Evolutionary conservation across 148 eudicot species (phyloP).

Genomic region (Vaccinium corymbosum): DNA sequence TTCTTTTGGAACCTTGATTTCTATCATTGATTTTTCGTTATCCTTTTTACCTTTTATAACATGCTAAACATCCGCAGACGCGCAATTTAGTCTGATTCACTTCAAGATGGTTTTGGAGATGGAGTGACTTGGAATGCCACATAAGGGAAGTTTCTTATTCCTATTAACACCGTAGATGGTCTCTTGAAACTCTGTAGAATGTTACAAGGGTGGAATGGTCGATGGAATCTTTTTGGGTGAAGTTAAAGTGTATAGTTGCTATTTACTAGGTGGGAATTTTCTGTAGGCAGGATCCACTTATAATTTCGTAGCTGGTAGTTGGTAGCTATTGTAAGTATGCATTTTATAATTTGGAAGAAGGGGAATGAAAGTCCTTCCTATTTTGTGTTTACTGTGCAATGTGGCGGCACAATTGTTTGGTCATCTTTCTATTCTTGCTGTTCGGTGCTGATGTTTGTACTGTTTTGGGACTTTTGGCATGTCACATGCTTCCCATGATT

Average conservation of each 20-base stretch:
- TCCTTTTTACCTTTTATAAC: neutral
- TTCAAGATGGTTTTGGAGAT: constrained; percentile 1
- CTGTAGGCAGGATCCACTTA: neutral
- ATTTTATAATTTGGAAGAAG: neutral
- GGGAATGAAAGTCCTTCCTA: neutral
- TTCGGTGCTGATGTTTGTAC: neutral
- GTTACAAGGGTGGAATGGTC: neutral
- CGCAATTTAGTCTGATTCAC: neutral
- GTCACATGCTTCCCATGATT: neutral
- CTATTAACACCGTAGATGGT: no score
- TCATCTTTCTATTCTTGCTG: neutral
- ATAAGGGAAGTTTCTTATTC: neutral
- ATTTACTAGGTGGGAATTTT: neutral
- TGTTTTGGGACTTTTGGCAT: constrained; percentile 3
- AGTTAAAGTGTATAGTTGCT: neutral
- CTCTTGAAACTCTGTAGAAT: neutral
- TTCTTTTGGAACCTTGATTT: neutral
- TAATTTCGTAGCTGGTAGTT: neutral
- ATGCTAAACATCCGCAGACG: neutral
- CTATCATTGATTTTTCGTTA: neutral
- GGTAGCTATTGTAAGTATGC: neutral
- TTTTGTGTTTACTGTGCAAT: neutral
- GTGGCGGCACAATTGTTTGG: neutral
- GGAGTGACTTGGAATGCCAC: neutral
- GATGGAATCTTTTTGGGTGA: neutral